Percentiles rank a stretch among this genome's conserved stretches.
Evolutionary conservation across 1,139 yeast genomes (phyloP).

Genomic region (Meyerozyma athensensis): DNA sequence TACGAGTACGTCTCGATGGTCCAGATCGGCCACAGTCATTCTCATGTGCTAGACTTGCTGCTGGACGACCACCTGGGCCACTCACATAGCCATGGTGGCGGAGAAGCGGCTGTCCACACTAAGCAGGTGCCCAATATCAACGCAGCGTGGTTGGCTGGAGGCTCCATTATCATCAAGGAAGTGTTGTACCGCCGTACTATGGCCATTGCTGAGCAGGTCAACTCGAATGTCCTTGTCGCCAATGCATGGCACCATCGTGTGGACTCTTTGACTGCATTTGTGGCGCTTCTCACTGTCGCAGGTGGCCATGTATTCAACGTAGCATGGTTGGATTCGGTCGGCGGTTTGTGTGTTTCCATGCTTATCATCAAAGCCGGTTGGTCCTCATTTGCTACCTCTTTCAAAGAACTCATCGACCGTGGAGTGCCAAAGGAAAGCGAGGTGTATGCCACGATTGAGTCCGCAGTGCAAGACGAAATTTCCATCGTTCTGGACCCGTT

Average conservation of each 20-base stretch:
- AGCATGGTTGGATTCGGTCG: constrained; percentile 85
- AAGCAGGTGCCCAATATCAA: constrained; percentile 62
- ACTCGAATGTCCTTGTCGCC: constrained; percentile 87
- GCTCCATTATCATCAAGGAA: constrained; percentile 80
- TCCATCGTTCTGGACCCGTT: background rate
- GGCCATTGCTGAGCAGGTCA: constrained; percentile 68
- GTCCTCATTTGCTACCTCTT: constrained; percentile 64
- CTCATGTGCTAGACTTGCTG: constrained; percentile 22
- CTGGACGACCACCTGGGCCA: constrained; percentile 22
- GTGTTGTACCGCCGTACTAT: constrained; percentile 79
- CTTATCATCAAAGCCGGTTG: constrained; percentile 83
- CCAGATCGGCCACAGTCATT: constrained; percentile 52
- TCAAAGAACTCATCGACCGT: constrained; percentile 69
- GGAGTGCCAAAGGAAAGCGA: constrained; percentile 22
- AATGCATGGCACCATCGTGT: constrained; percentile 99
- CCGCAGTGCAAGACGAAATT: constrained; percentile 3
- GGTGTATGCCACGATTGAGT: constrained; percentile 4
- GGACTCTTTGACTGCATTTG: constrained; percentile 89
- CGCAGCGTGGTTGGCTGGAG: constrained; percentile 96
- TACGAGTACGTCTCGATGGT: constrained; percentile 40
- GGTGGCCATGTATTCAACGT: constrained; percentile 75
- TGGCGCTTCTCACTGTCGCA: constrained; percentile 83
- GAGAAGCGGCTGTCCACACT: constrained; percentile 3
- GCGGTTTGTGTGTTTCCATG: constrained; percentile 80
- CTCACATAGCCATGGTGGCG: constrained; percentile 33